Percentiles rank a stretch among this genome's conserved stretches.
phyloP scores from a whole-genome alignment of 176 grass and related monocot species.

The Oryza australiensis region DNA sequence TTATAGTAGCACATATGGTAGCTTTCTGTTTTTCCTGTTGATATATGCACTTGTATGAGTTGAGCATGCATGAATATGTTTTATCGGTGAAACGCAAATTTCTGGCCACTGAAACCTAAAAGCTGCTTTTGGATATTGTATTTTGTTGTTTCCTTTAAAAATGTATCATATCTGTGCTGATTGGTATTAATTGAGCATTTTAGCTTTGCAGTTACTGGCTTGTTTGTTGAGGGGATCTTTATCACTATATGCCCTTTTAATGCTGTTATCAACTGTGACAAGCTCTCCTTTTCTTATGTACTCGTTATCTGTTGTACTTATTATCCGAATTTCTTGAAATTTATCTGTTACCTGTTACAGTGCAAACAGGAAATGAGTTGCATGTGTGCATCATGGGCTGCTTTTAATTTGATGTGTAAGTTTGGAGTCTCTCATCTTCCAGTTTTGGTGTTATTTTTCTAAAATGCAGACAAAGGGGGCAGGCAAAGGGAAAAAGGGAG shows the following conservation, averaged over 20 bases:
- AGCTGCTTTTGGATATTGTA: neutral
- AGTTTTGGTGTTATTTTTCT: constrained; percentile 9
- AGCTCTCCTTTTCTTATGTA: neutral
- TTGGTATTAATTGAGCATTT: neutral
- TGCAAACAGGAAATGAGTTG: constrained; percentile 13
- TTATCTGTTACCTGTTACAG: neutral
- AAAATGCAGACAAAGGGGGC: constrained; percentile 56
- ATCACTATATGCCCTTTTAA: neutral
- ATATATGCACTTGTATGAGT: neutral
- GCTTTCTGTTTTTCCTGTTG: neutral
- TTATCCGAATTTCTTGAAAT: neutral
- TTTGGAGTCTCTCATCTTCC: constrained; percentile 14
- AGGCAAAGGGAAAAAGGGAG: constrained; percentile 62
- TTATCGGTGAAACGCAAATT: neutral
- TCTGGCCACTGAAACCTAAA: neutral
- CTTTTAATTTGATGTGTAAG: neutral
- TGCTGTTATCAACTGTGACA: neutral
- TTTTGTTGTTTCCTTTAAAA: neutral
- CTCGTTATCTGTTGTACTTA: neutral
- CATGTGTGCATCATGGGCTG: constrained; percentile 8
- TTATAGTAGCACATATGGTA: neutral
- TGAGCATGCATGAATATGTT: neutral
- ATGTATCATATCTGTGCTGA: neutral
- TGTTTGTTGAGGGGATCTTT: neutral
- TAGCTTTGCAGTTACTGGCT: neutral